Base-by-base conservation (phyloP, 768 basidiomycete genomes). In the Suillus discolor region DNA sequence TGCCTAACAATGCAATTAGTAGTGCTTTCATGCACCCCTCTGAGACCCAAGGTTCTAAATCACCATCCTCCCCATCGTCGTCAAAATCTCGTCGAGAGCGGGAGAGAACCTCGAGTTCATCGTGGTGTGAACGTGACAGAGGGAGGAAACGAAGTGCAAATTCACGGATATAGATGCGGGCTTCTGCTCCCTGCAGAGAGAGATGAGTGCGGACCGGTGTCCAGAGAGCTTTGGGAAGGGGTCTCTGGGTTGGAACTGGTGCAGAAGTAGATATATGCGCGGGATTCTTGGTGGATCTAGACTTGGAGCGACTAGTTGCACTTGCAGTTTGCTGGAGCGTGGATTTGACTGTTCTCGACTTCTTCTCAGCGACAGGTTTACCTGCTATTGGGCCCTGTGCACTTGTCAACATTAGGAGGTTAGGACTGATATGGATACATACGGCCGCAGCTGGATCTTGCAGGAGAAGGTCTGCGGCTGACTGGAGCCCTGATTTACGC, bases 91-190 rank as follows among this genome's bases (percentile, higher is more conserved):
- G 77, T 51, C 82, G 76, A 47, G 45, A 63, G 39, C 75, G 73
- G 16, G 67, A 69, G 57, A 89, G 79, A 61, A 82, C 81, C 36
- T 91, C 91, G 9, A 94, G 76, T 65, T 92, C 89, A 55, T 89
- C 86, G 6, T 89, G 73, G 63, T 87, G 83, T 3, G 75, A 82
- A 81, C 57, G 85, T 73, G 49, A 83, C 28, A 77, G 70, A 78
- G 86, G 84, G 69, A 89, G 74, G 68, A 93, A 93, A 41, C 92
- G 83, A 57, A 90, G 72, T 13, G 85, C 72, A 72, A 93, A 94
- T 75, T 94, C 92, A 64, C 92, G 87, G 51, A 93, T 88, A 69
- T 86, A 79, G 57, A 93, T 84, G 12, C 92, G 87, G 34, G 83
- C 81, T 67, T 90, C 82, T 1, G 83, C 86, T 47, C 85, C 84